phyloP scores from a whole-genome alignment of 352 stramenopile species.

The Phytophthora aleatoria region DNA sequence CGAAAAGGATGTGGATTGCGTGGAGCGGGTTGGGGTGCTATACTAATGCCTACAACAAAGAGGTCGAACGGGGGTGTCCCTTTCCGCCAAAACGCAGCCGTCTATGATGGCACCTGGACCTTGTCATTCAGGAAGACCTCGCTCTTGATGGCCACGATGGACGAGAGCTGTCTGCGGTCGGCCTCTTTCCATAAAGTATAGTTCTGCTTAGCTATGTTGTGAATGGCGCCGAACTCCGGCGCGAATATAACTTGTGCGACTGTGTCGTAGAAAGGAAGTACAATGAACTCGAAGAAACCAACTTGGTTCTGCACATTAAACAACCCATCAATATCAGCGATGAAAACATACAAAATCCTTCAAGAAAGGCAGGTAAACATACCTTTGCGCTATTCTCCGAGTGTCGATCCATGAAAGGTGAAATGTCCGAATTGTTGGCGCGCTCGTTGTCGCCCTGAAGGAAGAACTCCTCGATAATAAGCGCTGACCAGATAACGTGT shows the following conservation, averaged over 20 bases:
- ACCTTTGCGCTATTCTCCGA: slow-evolving; percentile 89
- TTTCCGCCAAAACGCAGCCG: slow-evolving; percentile 22
- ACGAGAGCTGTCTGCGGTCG: slow-evolving; percentile 76
- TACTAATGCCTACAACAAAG: slow-evolving; percentile 41
- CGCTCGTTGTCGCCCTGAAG: slow-evolving; percentile 94
- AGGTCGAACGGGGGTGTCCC: slow-evolving; percentile 28
- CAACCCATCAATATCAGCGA: neutral
- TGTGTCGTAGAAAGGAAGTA: slow-evolving; percentile 82
- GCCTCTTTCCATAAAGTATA: slow-evolving; percentile 88
- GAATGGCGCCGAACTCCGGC: slow-evolving; percentile 70
- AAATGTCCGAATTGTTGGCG: slow-evolving; percentile 85
- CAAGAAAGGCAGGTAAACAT: neutral
- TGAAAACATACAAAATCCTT: neutral
- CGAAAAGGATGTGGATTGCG: slow-evolving; percentile 34
- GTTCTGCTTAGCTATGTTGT: slow-evolving; percentile 82
- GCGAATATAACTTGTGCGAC: slow-evolving; percentile 80
- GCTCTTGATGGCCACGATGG: slow-evolving; percentile 82
- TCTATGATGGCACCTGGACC: slow-evolving; percentile 56
- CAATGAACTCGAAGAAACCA: slow-evolving; percentile 88
- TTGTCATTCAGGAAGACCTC: slow-evolving; percentile 79
- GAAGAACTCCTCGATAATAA: slow-evolving; percentile 96
- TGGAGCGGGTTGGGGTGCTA: slow-evolving; percentile 30
- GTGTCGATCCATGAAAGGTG: slow-evolving; percentile 92
- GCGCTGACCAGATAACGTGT: slow-evolving; percentile 90
- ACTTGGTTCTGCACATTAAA: slow-evolving; percentile 70